Evolutionary conservation across 1,139 yeast genomes (phyloP), one percentile per base, ranked within the genome.

Genomic region (Citeromyces hawaiiensis): DNA sequence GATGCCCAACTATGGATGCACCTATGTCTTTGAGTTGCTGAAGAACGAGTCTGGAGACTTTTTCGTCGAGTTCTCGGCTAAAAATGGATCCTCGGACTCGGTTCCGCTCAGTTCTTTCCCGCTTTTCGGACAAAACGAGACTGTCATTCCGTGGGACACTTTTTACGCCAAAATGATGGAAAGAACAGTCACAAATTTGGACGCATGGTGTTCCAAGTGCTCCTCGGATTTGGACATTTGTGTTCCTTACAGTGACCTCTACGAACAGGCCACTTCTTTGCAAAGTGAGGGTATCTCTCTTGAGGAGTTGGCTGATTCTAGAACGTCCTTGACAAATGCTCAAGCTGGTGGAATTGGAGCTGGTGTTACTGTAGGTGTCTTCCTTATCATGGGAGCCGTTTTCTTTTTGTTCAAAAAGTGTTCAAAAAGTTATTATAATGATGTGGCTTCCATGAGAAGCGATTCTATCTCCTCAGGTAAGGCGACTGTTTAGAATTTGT

Each of bases 271-370:
- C 13, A 38, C 45, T 5, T 41, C 46, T 23, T 49, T 60, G 16
- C 51, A 51, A 39, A 43, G 43, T 21, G 45, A 54, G 25, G 62
- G 63, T 36, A 54, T 52, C 34, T 44, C 54, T 35, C 42, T 59
- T 32, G 43, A 44, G 13, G 46, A 47, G 17, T 32, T 58, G 21
- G 49, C 47, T 6, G 42, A 39, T 27, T 58, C 57, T 23, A 48
- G 51, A 39, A 53, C 45, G 46, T 41, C 48, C 8, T 47, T 65
- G 39, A 42, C 61, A 5, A 49, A 54, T 15, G 69, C 68, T 8
- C 68, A 45, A 35, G 71, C 70, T 27, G 70, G 70, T 43, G 71
- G 71, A 42, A 64, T 66, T 44, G 71, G 71, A 39, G 71, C 71
- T n/a, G 71, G 70, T 49, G 66, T 62, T 36, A 66, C 70, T 18